phyloP scores from a whole-genome alignment of 345 rosid species.

The Aethionema arabicum region DNA sequence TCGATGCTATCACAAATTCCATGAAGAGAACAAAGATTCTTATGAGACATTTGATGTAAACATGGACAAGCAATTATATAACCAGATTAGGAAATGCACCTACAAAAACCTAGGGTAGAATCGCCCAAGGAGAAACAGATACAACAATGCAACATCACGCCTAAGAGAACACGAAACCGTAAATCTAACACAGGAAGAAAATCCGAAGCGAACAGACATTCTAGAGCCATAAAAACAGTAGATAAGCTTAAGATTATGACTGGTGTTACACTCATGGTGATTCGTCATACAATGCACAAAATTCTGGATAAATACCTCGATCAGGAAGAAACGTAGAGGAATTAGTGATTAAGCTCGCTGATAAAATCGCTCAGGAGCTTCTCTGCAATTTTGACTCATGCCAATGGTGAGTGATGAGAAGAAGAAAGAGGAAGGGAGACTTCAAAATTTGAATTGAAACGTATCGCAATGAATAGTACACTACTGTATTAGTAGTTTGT shows the following conservation, averaged over 20 bases:
- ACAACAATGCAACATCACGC: background rate
- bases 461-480: background rate
- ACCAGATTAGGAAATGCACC: background rate
- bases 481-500: background rate
- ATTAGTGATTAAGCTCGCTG: background rate
- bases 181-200: background rate
- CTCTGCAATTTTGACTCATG: slow-evolving; percentile 10
- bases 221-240: background rate
- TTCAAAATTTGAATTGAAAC: slow-evolving; percentile 12
- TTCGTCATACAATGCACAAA: background rate
- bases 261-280: slow-evolving; percentile 1
- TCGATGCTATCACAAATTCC: slow-evolving; percentile 8
- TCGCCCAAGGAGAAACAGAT: slow-evolving; percentile 1
- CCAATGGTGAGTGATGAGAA: background rate
- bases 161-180: background rate
- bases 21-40: background rate
- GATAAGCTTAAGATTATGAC: background rate
- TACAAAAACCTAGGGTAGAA: background rate
- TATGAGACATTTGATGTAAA: background rate
- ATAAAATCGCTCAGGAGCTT: background rate
- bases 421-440: slow-evolving; percentile 9
- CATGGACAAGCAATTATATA: too few species aligned
- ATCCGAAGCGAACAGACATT: background rate
- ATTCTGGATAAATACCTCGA: slow-evolving; percentile 25
- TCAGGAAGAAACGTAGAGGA: slow-evolving; percentile 17